phyloP scores from a whole-genome alignment of 2,329 filamentous ascomycete genomes.

The Tolypocladium album region DNA sequence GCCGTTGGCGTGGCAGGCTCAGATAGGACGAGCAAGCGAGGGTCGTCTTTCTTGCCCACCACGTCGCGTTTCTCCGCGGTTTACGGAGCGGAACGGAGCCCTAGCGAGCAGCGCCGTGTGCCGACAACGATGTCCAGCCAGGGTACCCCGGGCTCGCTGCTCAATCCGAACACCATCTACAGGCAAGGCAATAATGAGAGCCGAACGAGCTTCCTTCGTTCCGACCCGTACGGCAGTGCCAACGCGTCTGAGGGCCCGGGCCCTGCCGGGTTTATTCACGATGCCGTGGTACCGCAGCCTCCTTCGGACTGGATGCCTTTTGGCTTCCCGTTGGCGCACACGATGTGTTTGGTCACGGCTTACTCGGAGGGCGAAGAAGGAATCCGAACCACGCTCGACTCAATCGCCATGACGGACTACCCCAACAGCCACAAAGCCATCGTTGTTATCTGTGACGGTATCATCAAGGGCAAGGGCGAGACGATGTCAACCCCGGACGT shows the following conservation, averaged over 20 bases:
- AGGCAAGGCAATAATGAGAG: constrained; percentile 54
- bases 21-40: constrained; percentile 69
- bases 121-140: constrained; percentile 97
- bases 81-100: constrained; percentile 60
- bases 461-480: constrained; percentile 95
- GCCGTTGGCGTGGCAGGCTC: constrained; percentile 54
- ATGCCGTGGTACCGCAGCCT: constrained; percentile 89
- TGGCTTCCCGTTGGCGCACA: constrained; percentile 86
- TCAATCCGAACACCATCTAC: constrained; percentile 64
- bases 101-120: constrained; percentile 33
- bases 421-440: constrained; percentile 98
- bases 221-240: constrained; percentile 43
- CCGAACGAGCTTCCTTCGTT: constrained; percentile 53
- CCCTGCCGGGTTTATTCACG: constrained; percentile 90
- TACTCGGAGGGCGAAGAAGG: constrained; percentile 95
- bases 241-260: constrained; percentile 59
- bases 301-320: constrained; percentile 97
- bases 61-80: constrained; percentile 92
- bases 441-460: constrained; percentile 89
- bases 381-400: constrained; percentile 87
- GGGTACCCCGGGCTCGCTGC: constrained; percentile 59
- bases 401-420: constrained; percentile 94
- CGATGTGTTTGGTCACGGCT: constrained; percentile 88
- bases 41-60: constrained; percentile 76
- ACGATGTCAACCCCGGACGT: constrained; percentile 79